Conservation (phyloP, 106 monocot genomes). For the Amphibolis antarctica region DNA sequence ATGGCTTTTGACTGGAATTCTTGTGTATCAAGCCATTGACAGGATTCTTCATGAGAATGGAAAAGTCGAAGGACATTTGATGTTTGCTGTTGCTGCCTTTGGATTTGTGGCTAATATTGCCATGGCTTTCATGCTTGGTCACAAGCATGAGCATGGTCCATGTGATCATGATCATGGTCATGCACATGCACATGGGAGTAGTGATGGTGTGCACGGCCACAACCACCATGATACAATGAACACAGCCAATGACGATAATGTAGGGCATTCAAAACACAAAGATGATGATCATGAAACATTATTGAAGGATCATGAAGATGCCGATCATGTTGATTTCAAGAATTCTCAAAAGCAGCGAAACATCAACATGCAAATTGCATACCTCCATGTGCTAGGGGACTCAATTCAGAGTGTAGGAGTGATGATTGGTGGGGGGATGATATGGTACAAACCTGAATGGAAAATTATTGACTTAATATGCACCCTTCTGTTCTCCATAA, state of each 20-base stretch:
- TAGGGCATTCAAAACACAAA: background rate
- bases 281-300: constrained; percentile 14
- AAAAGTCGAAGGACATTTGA: constrained; percentile 14
- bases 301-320: background rate
- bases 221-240: background rate
- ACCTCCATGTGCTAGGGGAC: constrained; percentile 26
- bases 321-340: background rate
- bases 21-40: constrained; percentile 14
- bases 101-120: constrained; percentile 15
- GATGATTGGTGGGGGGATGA: constrained; percentile 22
- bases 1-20: constrained; percentile 22
- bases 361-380: constrained; percentile 16
- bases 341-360: constrained; percentile 1
- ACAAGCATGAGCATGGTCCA: constrained; percentile 13
- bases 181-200: too few species aligned
- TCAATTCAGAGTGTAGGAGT: constrained; percentile 22
- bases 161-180: background rate
- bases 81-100: constrained; percentile 20
- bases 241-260: background rate
- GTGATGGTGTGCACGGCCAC: constrained; percentile 1
- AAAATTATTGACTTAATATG: constrained; percentile 20
- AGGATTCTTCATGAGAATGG: constrained; percentile 10
- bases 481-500: constrained; percentile 15
- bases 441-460: constrained; percentile 28
- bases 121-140: constrained; percentile 22